Conservation (phyloP, 73 alveolate species). For the Symbiodinium natans region DNA sequence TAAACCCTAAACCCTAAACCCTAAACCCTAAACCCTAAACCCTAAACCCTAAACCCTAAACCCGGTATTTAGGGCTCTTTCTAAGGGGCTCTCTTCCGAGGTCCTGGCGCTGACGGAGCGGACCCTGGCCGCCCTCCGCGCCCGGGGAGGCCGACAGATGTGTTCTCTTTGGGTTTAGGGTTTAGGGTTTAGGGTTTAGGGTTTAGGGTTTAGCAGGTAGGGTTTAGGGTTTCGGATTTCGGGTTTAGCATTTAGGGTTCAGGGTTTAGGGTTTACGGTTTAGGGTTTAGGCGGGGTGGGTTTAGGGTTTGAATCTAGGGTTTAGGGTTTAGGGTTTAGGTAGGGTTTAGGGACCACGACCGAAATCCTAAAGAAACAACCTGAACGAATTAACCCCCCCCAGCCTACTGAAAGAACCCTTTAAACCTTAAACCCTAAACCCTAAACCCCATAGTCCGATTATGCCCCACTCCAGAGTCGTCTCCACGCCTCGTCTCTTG, state of each 20-base stretch:
- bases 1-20: background rate
- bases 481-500: too few relatives aligned
- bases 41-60: background rate
- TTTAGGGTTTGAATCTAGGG: background rate
- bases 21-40: background rate
- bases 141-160: slow-evolving; percentile 23
- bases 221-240: background rate
- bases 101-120: slow-evolving; percentile 57
- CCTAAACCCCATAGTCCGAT: background rate
- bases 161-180: background rate
- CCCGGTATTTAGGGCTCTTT: too few relatives aligned
- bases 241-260: background rate
- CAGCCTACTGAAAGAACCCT: too few relatives aligned
- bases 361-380: too few relatives aligned
- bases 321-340: background rate
- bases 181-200: background rate
- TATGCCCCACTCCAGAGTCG: too few relatives aligned
- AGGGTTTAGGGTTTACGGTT: background rate
- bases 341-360: background rate
- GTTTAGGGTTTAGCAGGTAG: background rate
- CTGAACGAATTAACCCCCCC: too few relatives aligned
- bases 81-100: too few relatives aligned
- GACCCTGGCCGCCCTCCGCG: slow-evolving; percentile 32
- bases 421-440: background rate
- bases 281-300: too few relatives aligned